Conservation (phyloP, 768 basidiomycete species). For the Boletus rubropictus region DNA sequence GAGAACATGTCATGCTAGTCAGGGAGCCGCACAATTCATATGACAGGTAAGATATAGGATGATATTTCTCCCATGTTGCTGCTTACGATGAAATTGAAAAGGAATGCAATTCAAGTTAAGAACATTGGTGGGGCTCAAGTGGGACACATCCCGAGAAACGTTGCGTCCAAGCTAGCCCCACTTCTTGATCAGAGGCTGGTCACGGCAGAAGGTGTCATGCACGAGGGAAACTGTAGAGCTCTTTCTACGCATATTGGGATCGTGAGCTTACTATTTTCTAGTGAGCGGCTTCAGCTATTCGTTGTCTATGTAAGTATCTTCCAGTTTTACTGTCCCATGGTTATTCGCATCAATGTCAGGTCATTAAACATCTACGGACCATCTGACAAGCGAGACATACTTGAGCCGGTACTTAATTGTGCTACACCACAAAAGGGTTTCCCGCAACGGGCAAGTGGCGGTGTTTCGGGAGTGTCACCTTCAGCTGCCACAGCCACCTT, state of each 20-base stretch:
- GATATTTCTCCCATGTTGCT: background rate
- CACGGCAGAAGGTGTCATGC: slow-evolving; percentile 63
- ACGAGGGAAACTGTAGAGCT: slow-evolving; percentile 59
- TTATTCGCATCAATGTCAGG: slow-evolving; percentile 31
- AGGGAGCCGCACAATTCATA: slow-evolving; percentile 64
- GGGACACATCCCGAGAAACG: slow-evolving; percentile 66
- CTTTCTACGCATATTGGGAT: background rate
- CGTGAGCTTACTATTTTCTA: slow-evolving; percentile 16
- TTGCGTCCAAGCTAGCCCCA: slow-evolving; percentile 58
- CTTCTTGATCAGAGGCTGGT: slow-evolving; percentile 60
- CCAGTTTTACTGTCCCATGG: background rate
- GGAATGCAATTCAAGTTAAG: slow-evolving; percentile 76
- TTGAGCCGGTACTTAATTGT: slow-evolving; percentile 69
- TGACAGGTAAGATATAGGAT: slow-evolving; percentile 46
- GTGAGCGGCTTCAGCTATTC: slow-evolving; percentile 47
- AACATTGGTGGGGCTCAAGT: slow-evolving; percentile 75
- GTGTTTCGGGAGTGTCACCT: slow-evolving; percentile 19
- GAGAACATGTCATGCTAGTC: slow-evolving; percentile 67
- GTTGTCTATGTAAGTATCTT: slow-evolving; percentile 51
- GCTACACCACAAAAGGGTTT: slow-evolving; percentile 71
- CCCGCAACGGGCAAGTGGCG: slow-evolving; percentile 12
- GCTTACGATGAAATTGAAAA: slow-evolving; percentile 21
- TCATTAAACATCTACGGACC: slow-evolving; percentile 68
- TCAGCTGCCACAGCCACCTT: slow-evolving; percentile 4
- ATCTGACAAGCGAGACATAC: slow-evolving; percentile 47